Percentiles rank a stretch among this genome's conserved stretches.
These are phyloP conservation scores for Xylaria nigripes DNA, from an alignment of 495 filamentous ascomycete genomes.

Conservation along the genomic window DNA sequence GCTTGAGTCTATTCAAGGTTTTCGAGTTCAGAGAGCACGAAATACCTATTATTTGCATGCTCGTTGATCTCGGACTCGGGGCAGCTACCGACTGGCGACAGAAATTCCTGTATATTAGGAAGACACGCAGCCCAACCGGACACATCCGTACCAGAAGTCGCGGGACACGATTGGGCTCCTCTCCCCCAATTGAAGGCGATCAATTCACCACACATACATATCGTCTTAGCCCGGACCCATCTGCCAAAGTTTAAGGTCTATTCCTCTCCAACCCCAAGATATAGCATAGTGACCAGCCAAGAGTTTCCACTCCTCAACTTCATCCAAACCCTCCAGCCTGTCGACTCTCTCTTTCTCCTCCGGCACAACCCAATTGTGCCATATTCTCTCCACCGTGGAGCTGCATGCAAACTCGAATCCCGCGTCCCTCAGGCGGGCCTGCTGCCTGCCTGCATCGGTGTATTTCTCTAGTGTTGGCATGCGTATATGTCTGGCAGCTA, in stretches of 20 bases:
- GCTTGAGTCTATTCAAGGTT: too few species aligned
- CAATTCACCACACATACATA: too few species aligned
- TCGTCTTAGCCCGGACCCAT: background rate
- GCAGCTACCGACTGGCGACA: too few species aligned
- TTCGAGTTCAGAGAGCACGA: too few species aligned
- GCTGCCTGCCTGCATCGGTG: conserved; percentile 56
- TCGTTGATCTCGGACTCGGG: too few species aligned
- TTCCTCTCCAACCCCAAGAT: conserved; percentile 57
- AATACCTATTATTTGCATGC: too few species aligned
- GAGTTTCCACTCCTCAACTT: conserved; percentile 90
- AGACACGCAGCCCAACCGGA: too few species aligned
- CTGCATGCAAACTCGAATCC: conserved; percentile 52
- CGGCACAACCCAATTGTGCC: conserved; percentile 60
- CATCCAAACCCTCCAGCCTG: conserved; percentile 78
- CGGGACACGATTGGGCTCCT: too few species aligned
- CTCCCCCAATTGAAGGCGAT: too few species aligned
- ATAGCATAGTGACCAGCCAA: conserved; percentile 86
- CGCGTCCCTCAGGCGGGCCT: conserved; percentile 49
- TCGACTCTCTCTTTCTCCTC: conserved; percentile 77
- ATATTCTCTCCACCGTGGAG: conserved; percentile 65
- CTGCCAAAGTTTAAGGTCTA: background rate
- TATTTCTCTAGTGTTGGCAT: conserved; percentile 76
- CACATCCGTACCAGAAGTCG: too few species aligned
- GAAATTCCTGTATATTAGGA: too few species aligned
- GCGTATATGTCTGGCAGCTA: conserved; percentile 72